Conservation (phyloP, 176 grass and related monocot genomes). For the Puya raimondii region DNA sequence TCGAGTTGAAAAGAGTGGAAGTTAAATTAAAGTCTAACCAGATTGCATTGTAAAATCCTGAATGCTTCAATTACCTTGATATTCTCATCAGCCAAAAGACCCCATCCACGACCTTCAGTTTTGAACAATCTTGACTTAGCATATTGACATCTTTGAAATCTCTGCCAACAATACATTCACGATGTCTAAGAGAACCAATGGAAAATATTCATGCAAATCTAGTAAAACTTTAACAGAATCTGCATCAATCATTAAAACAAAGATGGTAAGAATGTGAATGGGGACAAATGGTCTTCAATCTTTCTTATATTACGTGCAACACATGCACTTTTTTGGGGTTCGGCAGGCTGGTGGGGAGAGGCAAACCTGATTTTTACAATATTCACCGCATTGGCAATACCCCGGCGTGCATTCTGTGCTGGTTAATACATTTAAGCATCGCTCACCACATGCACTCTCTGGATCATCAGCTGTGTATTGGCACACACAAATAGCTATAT, state of each 20-base stretch:
- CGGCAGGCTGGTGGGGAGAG: background rate
- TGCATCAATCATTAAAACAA: background rate
- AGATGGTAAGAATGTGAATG: background rate
- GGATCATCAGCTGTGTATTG: slow-evolving; percentile 62
- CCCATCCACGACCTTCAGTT: slow-evolving; percentile 95
- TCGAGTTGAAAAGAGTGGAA: background rate
- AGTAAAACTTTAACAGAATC: background rate
- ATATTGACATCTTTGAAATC: slow-evolving; percentile 89
- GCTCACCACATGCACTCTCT: slow-evolving; percentile 66
- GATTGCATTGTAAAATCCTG: slow-evolving; percentile 2
- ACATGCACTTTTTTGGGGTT: background rate
- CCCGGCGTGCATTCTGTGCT: slow-evolving; percentile 92
- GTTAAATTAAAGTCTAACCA: background rate
- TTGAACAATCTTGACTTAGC: slow-evolving; percentile 62
- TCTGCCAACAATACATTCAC: slow-evolving; percentile 30
- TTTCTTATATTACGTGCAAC: background rate
- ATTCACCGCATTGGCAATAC: slow-evolving; percentile 70
- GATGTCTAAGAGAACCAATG: background rate
- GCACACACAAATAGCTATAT: slow-evolving; percentile 83
- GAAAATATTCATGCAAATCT: background rate
- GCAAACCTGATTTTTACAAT: slow-evolving; percentile 87
- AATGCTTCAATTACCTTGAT: slow-evolving; percentile 57
- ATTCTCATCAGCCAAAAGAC: slow-evolving; percentile 82
- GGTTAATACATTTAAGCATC: slow-evolving; percentile 81
- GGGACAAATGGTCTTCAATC: background rate